Conservation (phyloP, 2,329 filamentous ascomycete genomes). For the Parascedosporium putredinis region DNA sequence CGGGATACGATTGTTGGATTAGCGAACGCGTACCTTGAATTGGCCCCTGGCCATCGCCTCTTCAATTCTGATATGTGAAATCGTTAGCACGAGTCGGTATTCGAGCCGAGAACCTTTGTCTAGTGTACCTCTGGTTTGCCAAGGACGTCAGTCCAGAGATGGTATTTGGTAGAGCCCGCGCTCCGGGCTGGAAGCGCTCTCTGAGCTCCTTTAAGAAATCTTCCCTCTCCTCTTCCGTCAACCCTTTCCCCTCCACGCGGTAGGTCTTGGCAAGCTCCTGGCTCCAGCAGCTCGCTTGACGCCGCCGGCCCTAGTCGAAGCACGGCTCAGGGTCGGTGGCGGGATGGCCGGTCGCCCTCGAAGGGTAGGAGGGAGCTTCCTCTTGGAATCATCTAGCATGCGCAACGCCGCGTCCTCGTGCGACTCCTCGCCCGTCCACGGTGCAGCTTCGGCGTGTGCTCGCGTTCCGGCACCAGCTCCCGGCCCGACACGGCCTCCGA, state of each 20-base stretch:
- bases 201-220: constrained; percentile 62
- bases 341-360: constrained; percentile 26
- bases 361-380: constrained; percentile 48
- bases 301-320: constrained; percentile 24
- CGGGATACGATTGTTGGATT: no score
- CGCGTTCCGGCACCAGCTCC: constrained; percentile 59
- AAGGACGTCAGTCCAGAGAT: constrained; percentile 70
- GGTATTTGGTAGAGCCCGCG: constrained; percentile 62
- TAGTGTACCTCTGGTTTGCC: constrained; percentile 57
- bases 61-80: constrained; percentile 55
- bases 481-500: constrained; percentile 24
- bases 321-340: constrained; percentile 41
- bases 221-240: constrained; percentile 64
- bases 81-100: not conserved
- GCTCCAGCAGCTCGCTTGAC: constrained; percentile 42
- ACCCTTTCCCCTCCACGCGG: constrained; percentile 31
- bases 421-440: constrained; percentile 72
- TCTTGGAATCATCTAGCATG: constrained; percentile 71
- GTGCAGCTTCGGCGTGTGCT: constrained; percentile 53
- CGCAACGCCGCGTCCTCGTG: constrained; percentile 67
- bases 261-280: constrained; percentile 47
- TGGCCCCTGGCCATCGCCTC: constrained; percentile 86
- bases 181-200: constrained; percentile 67
- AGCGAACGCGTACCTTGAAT: constrained; percentile 43
- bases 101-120: not conserved